These are phyloP conservation scores for Dioscorea dumetorum DNA, from an alignment of 106 monocot genomes.

Conservation along the genomic window DNA sequence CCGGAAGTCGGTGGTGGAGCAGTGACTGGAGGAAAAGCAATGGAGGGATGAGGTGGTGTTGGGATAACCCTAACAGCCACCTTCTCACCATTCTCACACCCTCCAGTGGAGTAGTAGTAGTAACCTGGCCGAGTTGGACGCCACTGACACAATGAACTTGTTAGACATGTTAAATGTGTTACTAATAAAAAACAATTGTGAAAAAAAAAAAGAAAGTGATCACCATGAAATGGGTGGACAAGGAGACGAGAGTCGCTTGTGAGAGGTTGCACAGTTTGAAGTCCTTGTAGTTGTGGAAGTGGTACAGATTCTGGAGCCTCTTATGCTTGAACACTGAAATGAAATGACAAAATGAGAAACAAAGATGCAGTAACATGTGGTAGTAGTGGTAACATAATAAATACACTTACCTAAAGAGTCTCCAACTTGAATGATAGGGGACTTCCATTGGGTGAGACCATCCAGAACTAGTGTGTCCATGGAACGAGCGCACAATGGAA, in stretches of 20 bases:
- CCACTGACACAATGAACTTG: slow-evolving; percentile 22
- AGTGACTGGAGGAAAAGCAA: slow-evolving; percentile 4
- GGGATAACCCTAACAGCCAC: slow-evolving; percentile 18
- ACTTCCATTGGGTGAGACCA: slow-evolving; percentile 6
- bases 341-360: background rate
- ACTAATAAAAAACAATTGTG: background rate
- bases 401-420: slow-evolving; percentile 19
- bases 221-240: slow-evolving; percentile 18
- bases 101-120: slow-evolving; percentile 28
- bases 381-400: background rate
- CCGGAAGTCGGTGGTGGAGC: slow-evolving; percentile 42
- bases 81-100: slow-evolving; percentile 15
- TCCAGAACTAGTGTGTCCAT: slow-evolving; percentile 2
- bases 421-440: slow-evolving; percentile 11
- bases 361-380: background rate
- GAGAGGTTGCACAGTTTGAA: slow-evolving; percentile 22
- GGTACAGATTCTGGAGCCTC: slow-evolving; percentile 18
- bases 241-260: slow-evolving; percentile 12
- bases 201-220: background rate
- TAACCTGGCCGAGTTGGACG: slow-evolving; percentile 16
- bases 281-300: slow-evolving; percentile 14
- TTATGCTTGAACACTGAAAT: slow-evolving; percentile 18
- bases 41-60: background rate
- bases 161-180: background rate
- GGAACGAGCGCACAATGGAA: background rate